Evolutionary conservation across 2,329 filamentous ascomycete species (phyloP).

Genomic region (Colletotrichum cordylinicola): DNA sequence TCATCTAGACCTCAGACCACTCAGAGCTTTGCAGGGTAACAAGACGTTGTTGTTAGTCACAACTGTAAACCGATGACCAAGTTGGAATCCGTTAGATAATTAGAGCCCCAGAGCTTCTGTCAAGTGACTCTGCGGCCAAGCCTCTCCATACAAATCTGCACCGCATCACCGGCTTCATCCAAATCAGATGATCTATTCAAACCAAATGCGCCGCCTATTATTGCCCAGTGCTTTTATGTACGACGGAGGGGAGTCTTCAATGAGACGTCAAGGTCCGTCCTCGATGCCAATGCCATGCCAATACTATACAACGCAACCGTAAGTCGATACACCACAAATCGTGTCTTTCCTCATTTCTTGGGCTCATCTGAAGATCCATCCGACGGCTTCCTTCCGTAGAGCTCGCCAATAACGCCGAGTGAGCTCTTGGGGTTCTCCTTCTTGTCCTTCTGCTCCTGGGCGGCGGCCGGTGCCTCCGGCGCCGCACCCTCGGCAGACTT

Average conservation of each 20-base stretch:
- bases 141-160: not conserved
- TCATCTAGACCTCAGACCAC: not conserved
- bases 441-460: conserved; percentile 12
- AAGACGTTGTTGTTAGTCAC: not conserved
- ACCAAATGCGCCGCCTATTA: conserved; percentile 10
- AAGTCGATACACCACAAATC: not conserved
- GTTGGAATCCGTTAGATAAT: not conserved
- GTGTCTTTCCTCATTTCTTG: conserved; percentile 9
- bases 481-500: conserved; percentile 15
- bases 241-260: conserved; percentile 19
- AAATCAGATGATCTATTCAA: not conserved
- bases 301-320: conserved; percentile 14
- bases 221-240: conserved; percentile 8
- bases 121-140: not conserved
- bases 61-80: not conserved
- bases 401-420: conserved; percentile 11
- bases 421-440: conserved; percentile 24
- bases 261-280: conserved; percentile 12
- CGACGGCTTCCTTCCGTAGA: conserved; percentile 18
- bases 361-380: conserved; percentile 9
- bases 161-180: not conserved
- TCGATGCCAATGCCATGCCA: conserved; percentile 7
- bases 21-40: not conserved
- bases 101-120: not conserved
- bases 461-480: conserved; percentile 8